Conservation (phyloP, 2,329 filamentous ascomycete genomes). For the Trichophyton rubrum region DNA sequence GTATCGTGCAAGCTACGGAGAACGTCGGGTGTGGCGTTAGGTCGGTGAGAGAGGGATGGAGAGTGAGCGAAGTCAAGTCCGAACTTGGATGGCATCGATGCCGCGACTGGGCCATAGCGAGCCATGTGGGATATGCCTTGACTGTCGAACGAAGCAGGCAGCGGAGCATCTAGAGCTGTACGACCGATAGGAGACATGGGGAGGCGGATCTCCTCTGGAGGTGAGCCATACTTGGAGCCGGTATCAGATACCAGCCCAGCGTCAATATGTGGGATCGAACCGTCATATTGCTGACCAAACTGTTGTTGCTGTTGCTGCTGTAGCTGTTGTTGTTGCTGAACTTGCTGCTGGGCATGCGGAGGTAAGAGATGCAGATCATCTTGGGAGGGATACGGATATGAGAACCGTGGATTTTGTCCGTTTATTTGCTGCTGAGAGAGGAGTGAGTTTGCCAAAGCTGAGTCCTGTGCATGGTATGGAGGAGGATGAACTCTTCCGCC, state of each 20-base stretch:
- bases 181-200: conserved; percentile 63
- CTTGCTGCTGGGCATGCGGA: conserved; percentile 17
- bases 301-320: conserved; percentile 10
- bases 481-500: conserved; percentile 56
- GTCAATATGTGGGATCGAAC: conserved; percentile 42
- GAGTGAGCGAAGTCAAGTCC: conserved; percentile 62
- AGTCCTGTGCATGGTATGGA: conserved; percentile 51
- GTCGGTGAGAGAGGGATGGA: conserved; percentile 52
- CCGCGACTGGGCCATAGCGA: conserved; percentile 77
- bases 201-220: conserved; percentile 63
- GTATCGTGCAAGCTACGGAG: conserved; percentile 51
- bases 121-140: conserved; percentile 89
- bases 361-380: conserved; percentile 32
- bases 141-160: conserved; percentile 91
- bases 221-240: conserved; percentile 65
- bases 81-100: conserved; percentile 85
- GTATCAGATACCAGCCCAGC: conserved; percentile 47
- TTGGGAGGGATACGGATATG: conserved; percentile 30
- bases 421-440: conserved; percentile 46
- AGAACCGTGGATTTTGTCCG: conserved; percentile 35
- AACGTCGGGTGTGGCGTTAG: conserved; percentile 52
- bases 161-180: conserved; percentile 81
- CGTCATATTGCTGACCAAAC: conserved; percentile 29
- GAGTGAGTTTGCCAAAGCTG: conserved; percentile 62
- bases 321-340: background rate